Evolutionary conservation across 2,329 filamentous ascomycete genomes (phyloP).

Genomic region (Sclerotiophoma versabilis): DNA sequence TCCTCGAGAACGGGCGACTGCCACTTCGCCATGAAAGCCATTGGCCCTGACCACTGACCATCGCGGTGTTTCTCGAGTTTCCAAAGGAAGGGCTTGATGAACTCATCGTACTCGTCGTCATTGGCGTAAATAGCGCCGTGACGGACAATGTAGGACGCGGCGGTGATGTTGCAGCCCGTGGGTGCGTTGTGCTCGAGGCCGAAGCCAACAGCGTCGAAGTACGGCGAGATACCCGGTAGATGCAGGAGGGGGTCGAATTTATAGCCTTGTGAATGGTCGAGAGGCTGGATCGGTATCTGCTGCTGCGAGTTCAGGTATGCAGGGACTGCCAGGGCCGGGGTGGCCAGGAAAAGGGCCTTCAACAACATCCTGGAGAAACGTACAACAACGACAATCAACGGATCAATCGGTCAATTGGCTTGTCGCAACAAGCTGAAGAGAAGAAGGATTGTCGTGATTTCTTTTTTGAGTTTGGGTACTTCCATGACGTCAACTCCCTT

Average conservation of each 20-base stretch:
- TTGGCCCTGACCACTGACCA: conserved; percentile 57
- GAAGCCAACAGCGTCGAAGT: conserved; percentile 58
- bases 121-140: conserved; percentile 61
- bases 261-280: conserved; percentile 46
- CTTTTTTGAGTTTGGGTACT: background rate
- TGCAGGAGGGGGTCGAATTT: conserved; percentile 58
- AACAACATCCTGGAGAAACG: conserved; percentile 12
- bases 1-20: conserved; percentile 62
- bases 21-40: conserved; percentile 66
- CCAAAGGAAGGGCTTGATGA: conserved; percentile 57
- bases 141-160: conserved; percentile 57
- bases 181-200: conserved; percentile 55
- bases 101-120: conserved; percentile 59
- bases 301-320: conserved; percentile 17
- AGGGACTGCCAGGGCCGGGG: conserved; percentile 31
- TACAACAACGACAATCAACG: background rate
- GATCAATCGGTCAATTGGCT: conserved; percentile 1
- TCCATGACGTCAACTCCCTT: conserved; percentile 12
- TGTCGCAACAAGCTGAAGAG: conserved; percentile 9
- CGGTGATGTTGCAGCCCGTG: conserved; percentile 58
- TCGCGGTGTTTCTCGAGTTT: conserved; percentile 66
- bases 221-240: conserved; percentile 58
- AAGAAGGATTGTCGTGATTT: background rate
- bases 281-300: conserved; percentile 29
- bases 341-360: conserved; percentile 26